Conservation (phyloP, 306 rosid genomes). For the Lagenaria siceraria region DNA sequence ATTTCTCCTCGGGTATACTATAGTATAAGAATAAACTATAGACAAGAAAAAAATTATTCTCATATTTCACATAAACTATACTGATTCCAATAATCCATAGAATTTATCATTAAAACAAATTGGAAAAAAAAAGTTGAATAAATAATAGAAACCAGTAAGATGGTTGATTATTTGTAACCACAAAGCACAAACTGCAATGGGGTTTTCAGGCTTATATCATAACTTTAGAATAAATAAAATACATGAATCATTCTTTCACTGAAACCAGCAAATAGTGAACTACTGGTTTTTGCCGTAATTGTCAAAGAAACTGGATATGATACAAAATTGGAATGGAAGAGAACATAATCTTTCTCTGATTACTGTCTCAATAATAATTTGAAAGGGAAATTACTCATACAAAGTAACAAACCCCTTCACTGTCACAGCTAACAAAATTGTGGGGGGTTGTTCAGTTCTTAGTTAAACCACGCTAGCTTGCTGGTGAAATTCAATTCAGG, state of each 20-base stretch:
- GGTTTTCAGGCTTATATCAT: neutral
- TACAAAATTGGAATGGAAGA: neutral
- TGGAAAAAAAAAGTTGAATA: neutral
- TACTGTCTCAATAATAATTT: neutral
- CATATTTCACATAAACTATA: too few relatives aligned
- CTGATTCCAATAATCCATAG: too few relatives aligned
- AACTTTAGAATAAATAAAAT: neutral
- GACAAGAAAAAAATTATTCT: too few relatives aligned
- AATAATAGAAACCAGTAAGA: too few relatives aligned
- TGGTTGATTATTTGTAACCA: too few relatives aligned
- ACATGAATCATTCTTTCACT: neutral
- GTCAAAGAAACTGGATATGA: neutral
- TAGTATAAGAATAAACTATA: too few relatives aligned
- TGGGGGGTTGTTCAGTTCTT: neutral
- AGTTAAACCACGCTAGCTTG: neutral
- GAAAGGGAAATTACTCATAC: neutral
- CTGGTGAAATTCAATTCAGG: neutral
- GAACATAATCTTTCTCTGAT: neutral
- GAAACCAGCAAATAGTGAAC: neutral
- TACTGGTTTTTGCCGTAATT: neutral
- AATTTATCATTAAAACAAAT: neutral
- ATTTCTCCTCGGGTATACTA: too few relatives aligned
- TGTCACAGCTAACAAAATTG: neutral
- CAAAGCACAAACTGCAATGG: too few relatives aligned
- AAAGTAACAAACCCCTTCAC: neutral